phyloP scores from a whole-genome alignment of 2,329 filamentous ascomycete species.

The Ustulina deusta region DNA sequence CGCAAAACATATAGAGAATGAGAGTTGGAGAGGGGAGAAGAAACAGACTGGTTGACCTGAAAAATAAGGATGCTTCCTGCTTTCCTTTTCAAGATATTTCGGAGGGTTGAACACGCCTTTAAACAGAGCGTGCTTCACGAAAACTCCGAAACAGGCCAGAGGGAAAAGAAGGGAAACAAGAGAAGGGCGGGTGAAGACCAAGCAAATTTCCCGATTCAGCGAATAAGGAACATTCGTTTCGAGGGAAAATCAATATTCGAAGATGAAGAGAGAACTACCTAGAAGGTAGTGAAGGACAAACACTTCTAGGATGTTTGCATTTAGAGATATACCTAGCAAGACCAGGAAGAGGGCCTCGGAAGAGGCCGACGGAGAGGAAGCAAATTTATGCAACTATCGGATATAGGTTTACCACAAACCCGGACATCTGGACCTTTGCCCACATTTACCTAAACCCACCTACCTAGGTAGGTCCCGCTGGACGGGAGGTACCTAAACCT shows the following conservation, averaged over 20 bases:
- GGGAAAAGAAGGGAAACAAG: no score
- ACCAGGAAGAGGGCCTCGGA: no score
- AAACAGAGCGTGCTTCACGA: background rate
- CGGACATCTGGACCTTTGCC: no score
- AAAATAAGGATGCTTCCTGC: slow-evolving; percentile 4
- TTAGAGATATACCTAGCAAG: no score
- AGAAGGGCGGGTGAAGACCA: background rate
- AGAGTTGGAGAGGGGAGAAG: background rate
- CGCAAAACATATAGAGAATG: background rate
- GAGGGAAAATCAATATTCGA: background rate
- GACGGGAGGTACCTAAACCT: no score
- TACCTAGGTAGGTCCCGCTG: no score
- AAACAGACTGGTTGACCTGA: background rate
- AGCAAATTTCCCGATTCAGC: background rate
- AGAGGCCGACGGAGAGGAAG: no score
- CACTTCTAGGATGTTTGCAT: background rate
- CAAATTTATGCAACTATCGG: no score
- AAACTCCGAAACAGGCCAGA: background rate
- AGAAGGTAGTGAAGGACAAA: background rate
- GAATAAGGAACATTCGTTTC: background rate
- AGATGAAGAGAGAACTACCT: background rate
- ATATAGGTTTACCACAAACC: no score
- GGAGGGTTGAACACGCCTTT: background rate
- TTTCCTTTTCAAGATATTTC: background rate
- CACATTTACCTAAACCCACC: no score